Percentiles rank a stretch among this genome's conserved stretches.
phyloP scores from a whole-genome alignment of 345 rosid species.

The Punica granatum region DNA sequence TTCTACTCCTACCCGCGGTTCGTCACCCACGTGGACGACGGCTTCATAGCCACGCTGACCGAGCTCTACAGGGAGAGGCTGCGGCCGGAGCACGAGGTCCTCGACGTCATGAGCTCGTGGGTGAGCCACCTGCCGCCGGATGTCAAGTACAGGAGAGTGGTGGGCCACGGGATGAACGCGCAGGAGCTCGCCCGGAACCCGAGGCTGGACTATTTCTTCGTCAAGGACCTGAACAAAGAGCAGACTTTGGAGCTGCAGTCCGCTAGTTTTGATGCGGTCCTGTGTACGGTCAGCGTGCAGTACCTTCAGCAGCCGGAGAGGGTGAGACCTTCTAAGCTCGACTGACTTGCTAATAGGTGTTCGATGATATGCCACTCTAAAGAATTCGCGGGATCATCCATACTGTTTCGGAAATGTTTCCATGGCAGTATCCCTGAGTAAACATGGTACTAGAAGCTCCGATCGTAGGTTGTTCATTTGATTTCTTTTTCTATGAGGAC shows the following conservation, averaged over 20 bases:
- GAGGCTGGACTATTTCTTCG: constrained; percentile 48
- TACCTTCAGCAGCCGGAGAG: constrained; percentile 85
- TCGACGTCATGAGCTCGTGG: constrained; percentile 94
- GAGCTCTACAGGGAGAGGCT: constrained; percentile 50
- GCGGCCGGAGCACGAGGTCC: constrained; percentile 57
- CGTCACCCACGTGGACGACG: constrained; percentile 78
- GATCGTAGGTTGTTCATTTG: too few relatives aligned
- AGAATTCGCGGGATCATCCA: too few relatives aligned
- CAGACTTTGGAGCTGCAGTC: constrained; percentile 45
- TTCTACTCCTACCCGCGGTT: constrained; percentile 75
- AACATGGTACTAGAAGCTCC: neutral
- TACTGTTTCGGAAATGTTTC: neutral
- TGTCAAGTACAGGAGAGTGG: constrained; percentile 56
- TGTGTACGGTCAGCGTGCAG: constrained; percentile 78
- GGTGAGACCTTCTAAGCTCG: constrained; percentile 27
- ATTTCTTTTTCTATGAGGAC: too few relatives aligned
- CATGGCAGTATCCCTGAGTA: too few relatives aligned
- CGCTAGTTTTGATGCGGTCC: constrained; percentile 61
- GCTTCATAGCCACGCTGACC: constrained; percentile 63
- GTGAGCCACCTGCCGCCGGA: constrained; percentile 76
- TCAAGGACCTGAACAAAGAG: constrained; percentile 59
- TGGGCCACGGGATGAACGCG: constrained; percentile 92
- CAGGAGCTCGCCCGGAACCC: constrained; percentile 81
- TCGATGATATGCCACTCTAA: neutral
- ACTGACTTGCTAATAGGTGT: neutral